Conservation (phyloP, 108 stramenopile genomes). For the Seminavis robusta region DNA sequence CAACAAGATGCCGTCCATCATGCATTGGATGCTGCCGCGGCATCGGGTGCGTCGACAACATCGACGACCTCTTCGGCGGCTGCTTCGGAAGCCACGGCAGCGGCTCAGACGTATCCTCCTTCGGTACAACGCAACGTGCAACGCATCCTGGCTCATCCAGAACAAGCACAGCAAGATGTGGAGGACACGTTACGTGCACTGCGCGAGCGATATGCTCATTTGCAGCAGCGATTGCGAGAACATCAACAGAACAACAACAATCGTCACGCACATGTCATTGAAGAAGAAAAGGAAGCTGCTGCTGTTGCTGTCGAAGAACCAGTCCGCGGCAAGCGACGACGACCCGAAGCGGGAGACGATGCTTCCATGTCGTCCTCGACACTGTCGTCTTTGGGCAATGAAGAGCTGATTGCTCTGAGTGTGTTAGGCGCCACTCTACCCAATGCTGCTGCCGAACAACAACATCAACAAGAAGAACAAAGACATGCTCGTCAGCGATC, state of each 20-base stretch:
- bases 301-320: neutral
- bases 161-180: constrained; percentile 52
- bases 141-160: constrained; percentile 57
- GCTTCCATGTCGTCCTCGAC: constrained; percentile 5
- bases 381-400: constrained; percentile 20
- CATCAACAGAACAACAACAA: constrained; percentile 3
- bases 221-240: constrained; percentile 39
- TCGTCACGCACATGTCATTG: too few relatives aligned
- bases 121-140: constrained; percentile 36
- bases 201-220: constrained; percentile 43
- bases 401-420: constrained; percentile 53
- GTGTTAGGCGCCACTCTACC: constrained; percentile 42
- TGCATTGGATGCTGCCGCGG: neutral
- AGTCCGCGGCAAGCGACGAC: neutral
- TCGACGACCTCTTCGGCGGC: constrained; percentile 1
- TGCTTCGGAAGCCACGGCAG: neutral
- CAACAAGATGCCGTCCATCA: neutral
- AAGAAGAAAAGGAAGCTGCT: neutral
- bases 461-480: too few relatives aligned
- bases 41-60: constrained; percentile 2
- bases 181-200: constrained; percentile 52
- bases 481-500: too few relatives aligned
- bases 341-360: neutral
- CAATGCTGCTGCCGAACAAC: too few relatives aligned
- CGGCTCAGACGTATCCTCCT: constrained; percentile 5